Conservation (phyloP, 106 monocot genomes). For the Ottelia alismoides region DNA sequence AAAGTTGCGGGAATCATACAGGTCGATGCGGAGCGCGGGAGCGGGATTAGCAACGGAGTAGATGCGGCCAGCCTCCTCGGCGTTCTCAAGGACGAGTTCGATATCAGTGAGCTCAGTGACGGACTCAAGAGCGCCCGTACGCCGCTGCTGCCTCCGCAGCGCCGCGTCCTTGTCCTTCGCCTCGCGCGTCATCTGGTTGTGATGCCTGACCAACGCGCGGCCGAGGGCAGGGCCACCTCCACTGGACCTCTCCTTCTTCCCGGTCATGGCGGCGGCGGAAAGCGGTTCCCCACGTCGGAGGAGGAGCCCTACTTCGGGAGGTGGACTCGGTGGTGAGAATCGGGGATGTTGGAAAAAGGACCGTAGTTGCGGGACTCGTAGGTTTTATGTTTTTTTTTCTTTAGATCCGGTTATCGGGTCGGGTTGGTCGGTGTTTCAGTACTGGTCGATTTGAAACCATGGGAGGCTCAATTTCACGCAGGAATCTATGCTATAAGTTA, state of each 20-base stretch:
- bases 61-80: constrained; percentile 6
- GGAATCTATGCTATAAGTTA: too few species aligned
- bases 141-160: constrained; percentile 18
- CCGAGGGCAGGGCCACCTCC: constrained; percentile 36
- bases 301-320: too few species aligned
- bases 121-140: constrained; percentile 41
- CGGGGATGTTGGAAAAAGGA: too few species aligned
- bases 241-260: constrained; percentile 35
- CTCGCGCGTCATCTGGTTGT: constrained; percentile 63
- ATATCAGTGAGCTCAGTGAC: constrained; percentile 77
- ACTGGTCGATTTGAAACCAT: too few species aligned
- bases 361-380: too few species aligned
- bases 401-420: too few species aligned
- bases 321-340: too few species aligned
- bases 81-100: constrained; percentile 61
- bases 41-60: constrained; percentile 3
- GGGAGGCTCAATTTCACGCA: too few species aligned
- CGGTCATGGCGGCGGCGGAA: constrained; percentile 1
- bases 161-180: constrained; percentile 55
- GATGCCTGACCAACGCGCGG: constrained; percentile 61
- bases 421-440: too few species aligned
- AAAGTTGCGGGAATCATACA: too few species aligned
- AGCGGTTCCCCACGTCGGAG: too few species aligned
- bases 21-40: neutral
- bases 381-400: too few species aligned